Percentiles rank a stretch among this genome's conserved stretches.
Conservation (phyloP, 345 rosid species). For the Eucalyptus tenuipes region DNA sequence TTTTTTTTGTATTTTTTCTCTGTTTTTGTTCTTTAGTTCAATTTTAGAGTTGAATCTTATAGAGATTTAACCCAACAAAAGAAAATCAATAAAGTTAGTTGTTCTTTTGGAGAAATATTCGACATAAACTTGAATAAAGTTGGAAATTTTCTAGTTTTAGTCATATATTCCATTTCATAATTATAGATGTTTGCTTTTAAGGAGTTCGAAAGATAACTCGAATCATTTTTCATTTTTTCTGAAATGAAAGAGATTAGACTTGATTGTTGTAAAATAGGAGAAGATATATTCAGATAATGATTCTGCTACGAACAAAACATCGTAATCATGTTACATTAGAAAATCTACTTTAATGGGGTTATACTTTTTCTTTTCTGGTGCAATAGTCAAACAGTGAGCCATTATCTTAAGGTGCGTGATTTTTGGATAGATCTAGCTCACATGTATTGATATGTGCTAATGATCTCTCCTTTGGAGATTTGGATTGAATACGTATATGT, state of each 20-base stretch:
- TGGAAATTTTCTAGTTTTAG: not conserved
- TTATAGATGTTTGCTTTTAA: not conserved
- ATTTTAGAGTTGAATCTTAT: not conserved
- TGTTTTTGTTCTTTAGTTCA: not conserved
- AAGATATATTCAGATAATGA: too few relatives aligned
- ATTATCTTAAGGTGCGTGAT: not conserved
- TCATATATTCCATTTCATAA: not conserved
- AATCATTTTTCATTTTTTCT: not conserved
- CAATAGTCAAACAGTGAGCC: not conserved
- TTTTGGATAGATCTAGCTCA: not conserved
- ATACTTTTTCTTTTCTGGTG: fast-evolving
- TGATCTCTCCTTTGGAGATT: not conserved
- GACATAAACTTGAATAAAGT: not conserved
- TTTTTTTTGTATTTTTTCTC: not conserved
- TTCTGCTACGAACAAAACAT: not conserved
- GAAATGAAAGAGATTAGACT: not conserved
- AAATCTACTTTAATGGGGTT: not conserved
- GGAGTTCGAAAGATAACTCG: fast-evolving
- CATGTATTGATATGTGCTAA: too few relatives aligned
- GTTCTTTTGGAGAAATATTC: not conserved
- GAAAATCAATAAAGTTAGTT: not conserved
- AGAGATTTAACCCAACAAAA: not conserved
- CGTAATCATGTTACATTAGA: not conserved
- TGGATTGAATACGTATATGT: not conserved
- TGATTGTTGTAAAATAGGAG: not conserved